Evolutionary conservation across 768 basidiomycete genomes (phyloP), one percentile per base, ranked within the genome.

Genomic region (Leccinellum rugosiceps): DNA sequence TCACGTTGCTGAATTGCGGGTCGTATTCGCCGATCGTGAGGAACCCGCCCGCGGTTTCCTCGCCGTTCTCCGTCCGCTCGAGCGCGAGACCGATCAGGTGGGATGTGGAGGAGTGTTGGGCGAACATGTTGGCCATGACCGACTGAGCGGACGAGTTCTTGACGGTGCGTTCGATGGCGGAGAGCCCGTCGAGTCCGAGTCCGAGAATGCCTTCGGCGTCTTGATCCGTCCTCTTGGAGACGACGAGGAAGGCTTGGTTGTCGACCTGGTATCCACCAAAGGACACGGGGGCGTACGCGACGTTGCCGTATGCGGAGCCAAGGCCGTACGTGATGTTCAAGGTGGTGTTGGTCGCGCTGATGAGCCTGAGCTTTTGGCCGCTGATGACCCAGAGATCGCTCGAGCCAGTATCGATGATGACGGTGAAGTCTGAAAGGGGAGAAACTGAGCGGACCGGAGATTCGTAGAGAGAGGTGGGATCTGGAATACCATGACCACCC

Each of bases 11-110:
- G 54, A 68, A 80, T 2, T 64, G 63, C 0, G 72, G 63, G 10
- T 75, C 75, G 64, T 77, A 78, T 56, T 76, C 78, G 45, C 78
- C 76, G 44, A 81, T 76, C 2, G 71, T 64, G 62, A 81, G 70
- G 2, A 71, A 70, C 0, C 79, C 79, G 44, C 76, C 78, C 10
- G 69, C 67, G 1, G 73, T 76, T n/a, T 74, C 63, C 32, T 76
- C 75, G 15, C 76, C 63, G 49, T 79, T 74, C 1, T 70, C 67
- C 2, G 78, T 70, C 4, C 79, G 75, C 6, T 76, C 69, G 15
- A 81, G 71, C 15, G 78, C 72, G 30, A 81, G 60, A 6, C 75
- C 75, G 58, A 81, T 65, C n/a, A 78, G 72, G 30, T 73, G 76
- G 5, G 78, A 73, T 0, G 67, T 58, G 10, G 61, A 53, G 1